Evolutionary conservation across 306 rosid genomes (phyloP), one percentile per base, ranked within the genome.

Genomic region (Glycine latifolia): DNA sequence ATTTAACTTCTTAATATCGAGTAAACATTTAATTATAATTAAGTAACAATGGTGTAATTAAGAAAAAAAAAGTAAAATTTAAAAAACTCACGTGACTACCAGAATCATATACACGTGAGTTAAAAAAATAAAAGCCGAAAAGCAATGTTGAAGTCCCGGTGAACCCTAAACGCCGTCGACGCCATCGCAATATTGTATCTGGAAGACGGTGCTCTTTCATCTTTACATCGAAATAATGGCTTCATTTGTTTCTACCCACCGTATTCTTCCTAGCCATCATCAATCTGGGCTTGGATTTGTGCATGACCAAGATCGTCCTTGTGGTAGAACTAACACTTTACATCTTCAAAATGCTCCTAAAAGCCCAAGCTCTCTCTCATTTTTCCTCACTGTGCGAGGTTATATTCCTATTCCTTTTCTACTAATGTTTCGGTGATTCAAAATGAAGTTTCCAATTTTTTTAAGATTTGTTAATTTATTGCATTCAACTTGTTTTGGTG

Each of bases 161-260:
- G 20, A 20, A 20, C 20, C 20, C 20, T 20, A 20, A 20, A 20
- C 20, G 20, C 20, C 20, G 20, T 20, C 20, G 31, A 0, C 31
- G 31, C 31, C 31, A 26, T 26, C 2, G 31, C 31, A 26, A 26
- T 37, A 6, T 44, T 44, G 48, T 8, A 6, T 44, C 48, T 44
- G 49, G 49, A 46, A 47, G 75, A 47, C 43, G 5, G 82, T 58
- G 72, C 79, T 66, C 33, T 59, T 26, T 26, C 80, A 16, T 67
- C 63, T 52, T 33, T 62, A 3, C 71, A 72, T 13, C 54, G 12
- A 73, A 79, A 76, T 35, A 75, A 89, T 89, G 90, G 85, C 90
- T 31, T 83, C 67, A 71, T 78, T 44, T 77, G 82, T 84, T 80
- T 71, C 87, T 7, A 67, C 86, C 17, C 70, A 75, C 54, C 80